Percentiles rank a stretch among this genome's conserved stretches.
Evolutionary conservation across 352 stramenopile species (phyloP).

Genomic region (Phytophthora podocarpi): DNA sequence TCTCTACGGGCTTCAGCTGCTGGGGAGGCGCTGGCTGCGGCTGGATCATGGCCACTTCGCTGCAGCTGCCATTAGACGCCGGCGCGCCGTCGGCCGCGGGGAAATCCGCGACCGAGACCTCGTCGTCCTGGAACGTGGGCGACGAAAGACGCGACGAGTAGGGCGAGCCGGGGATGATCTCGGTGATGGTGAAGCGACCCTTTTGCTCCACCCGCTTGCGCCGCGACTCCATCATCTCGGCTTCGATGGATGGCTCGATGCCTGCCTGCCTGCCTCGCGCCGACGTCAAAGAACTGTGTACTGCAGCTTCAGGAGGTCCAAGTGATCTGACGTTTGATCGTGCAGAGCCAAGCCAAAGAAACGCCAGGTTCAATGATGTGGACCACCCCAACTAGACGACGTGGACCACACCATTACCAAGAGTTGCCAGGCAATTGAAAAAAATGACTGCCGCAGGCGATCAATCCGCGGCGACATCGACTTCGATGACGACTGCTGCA

Average conservation of each 20-base stretch:
- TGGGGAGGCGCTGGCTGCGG: conserved; percentile 6
- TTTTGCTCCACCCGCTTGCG: conserved; percentile 70
- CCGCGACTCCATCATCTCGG: conserved; percentile 36
- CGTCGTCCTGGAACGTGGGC: conserved; percentile 31
- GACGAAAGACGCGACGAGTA: conserved; percentile 32
- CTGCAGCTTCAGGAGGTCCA: no score
- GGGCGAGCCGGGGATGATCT: conserved; percentile 68
- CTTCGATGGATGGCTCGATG: background rate
- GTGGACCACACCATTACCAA: no score
- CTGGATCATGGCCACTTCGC: conserved; percentile 17
- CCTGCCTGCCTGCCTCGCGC: conserved; percentile 3
- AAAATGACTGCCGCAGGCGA: no score
- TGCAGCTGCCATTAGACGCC: conserved; percentile 16
- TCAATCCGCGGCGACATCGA: no score
- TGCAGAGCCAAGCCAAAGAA: conserved; percentile 1
- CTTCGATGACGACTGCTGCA: no score
- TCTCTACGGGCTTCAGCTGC: conserved; percentile 4
- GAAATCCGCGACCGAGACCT: conserved; percentile 20
- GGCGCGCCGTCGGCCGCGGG: conserved; percentile 8
- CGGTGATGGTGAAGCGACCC: conserved; percentile 84
- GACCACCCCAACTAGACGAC: background rate
- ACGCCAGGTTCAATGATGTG: background rate
- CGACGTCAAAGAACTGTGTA: no score
- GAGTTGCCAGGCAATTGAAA: no score
- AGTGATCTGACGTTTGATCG: no score